Percentiles rank a stretch among this genome's conserved stretches.
phyloP scores from a whole-genome alignment of 2,329 filamentous ascomycete genomes.

The Claviceps pusilla region DNA sequence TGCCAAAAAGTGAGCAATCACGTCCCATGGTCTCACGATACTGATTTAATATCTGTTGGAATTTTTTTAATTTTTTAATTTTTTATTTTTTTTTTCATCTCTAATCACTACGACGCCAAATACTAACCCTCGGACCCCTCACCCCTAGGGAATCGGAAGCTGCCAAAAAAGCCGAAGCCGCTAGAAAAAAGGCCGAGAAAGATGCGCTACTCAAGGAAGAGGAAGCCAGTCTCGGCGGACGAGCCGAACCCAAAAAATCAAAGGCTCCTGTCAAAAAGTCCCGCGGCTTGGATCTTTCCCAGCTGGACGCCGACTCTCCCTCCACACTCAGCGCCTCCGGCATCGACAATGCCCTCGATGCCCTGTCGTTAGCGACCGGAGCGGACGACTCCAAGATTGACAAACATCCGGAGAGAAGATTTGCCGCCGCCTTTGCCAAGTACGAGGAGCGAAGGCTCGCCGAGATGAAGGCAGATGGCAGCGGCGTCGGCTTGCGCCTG shows the following conservation, averaged over 20 bases:
- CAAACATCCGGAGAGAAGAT: slow-evolving; percentile 73
- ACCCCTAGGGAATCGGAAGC: slow-evolving; percentile 21
- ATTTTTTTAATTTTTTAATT: too few relatives aligned
- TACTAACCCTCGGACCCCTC: slow-evolving; percentile 1
- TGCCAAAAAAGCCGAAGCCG: slow-evolving; percentile 64
- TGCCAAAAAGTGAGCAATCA: slow-evolving; percentile 58
- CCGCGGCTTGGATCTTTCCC: slow-evolving; percentile 57
- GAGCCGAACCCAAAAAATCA: slow-evolving; percentile 48
- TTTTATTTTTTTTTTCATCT: too few relatives aligned
- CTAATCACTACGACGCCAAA: too few relatives aligned
- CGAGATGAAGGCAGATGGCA: slow-evolving; percentile 75
- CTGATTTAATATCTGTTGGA: too few relatives aligned
- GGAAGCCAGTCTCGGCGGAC: slow-evolving; percentile 48
- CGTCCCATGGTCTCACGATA: not conserved
- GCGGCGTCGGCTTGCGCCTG: slow-evolving; percentile 53
- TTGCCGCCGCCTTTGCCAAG: slow-evolving; percentile 68
- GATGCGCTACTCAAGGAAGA: slow-evolving; percentile 73
- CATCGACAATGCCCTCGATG: slow-evolving; percentile 88
- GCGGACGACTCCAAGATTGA: slow-evolving; percentile 59
- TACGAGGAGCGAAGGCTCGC: slow-evolving; percentile 69
- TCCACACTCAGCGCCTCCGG: slow-evolving; percentile 62
- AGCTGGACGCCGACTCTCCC: slow-evolving; percentile 51
- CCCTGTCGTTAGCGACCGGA: slow-evolving; percentile 49
- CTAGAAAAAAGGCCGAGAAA: slow-evolving; percentile 86
- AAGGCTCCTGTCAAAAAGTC: slow-evolving; percentile 56